Base-by-base conservation (phyloP, 208 protist species). In the Kentomonas sorsogonicus region DNA sequence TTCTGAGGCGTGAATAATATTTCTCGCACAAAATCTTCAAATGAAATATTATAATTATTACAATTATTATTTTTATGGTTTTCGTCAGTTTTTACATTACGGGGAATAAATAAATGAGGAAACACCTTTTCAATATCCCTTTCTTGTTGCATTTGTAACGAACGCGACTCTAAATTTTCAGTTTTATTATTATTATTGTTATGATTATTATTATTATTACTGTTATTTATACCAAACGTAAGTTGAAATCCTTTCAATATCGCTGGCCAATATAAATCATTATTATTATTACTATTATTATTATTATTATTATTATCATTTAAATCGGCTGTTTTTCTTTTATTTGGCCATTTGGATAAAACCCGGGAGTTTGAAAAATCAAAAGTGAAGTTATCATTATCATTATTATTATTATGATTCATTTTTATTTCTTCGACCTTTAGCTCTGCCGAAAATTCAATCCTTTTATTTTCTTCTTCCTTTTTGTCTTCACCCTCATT, bases 211-310 rank as follows among this genome's bases (percentile, higher is more conserved):
- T 48, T 48, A 25, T 48, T 48, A 25, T 48, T 48, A 25, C 25
- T 48, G 6, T 48, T 48, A 48, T 48, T 15, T 26, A 52, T 31
- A 91, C 61, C 33, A 46, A 31, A 0, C 44, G 41, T 34, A 52
- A 52, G 27, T 23, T 52, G 5, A n/a, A n/a, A n/a, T n/a, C n/a
- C n/a, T n/a, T n/a, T n/a, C n/a, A n/a, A n/a, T n/a, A n/a, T n/a
- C 15, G 83, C 83, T 9, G 83, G 83, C 83, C 83, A 91, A 43
- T 91, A 91, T 13, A 85, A 61, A 30, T 54, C 52, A 10, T 52
- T 30, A 15, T 48, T 23, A 15, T 48, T 48, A 26, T 48, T 23
- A 27, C 25, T 18, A 26, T 48, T 48, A 27, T 15, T 48, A 20
- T 48, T 48, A 20, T 48, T 18, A 48, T 23, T 48, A 48, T 23